phyloP scores from a whole-genome alignment of 2,329 filamentous ascomycete species.

The Sarocladiaceae sp. region DNA sequence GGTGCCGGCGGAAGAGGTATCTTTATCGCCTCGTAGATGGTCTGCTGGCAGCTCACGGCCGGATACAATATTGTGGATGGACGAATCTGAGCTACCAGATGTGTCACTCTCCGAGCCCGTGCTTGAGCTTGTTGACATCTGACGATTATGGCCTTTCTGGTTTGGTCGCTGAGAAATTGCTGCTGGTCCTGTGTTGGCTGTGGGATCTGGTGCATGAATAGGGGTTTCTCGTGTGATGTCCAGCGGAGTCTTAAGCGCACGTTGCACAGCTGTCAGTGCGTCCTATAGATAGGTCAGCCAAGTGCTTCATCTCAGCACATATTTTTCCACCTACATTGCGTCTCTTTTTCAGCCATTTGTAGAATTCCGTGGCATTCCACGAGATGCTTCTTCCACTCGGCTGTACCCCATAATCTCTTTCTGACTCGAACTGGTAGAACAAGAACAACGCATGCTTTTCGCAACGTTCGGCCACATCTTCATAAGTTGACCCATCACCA shows the following conservation, averaged over 20 bases:
- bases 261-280: not conserved
- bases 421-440: conserved; percentile 45
- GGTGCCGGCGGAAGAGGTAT: too few species aligned
- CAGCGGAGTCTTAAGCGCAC: not conserved
- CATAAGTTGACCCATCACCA: conserved; percentile 48
- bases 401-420: conserved; percentile 21
- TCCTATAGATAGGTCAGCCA: not conserved
- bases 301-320: not conserved
- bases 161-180: too few species aligned
- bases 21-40: too few species aligned
- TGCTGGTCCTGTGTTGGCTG: not conserved
- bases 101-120: not conserved
- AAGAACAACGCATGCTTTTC: conserved; percentile 47
- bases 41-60: too few species aligned
- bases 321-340: conserved; percentile 34
- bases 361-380: conserved; percentile 44
- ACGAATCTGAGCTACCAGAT: conserved; percentile 12
- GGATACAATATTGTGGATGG: conserved; percentile 9
- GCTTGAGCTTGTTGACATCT: not conserved
- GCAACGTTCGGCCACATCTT: conserved; percentile 44
- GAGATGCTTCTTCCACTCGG: not conserved
- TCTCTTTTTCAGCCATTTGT: conserved; percentile 40
- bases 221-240: not conserved
- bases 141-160: not conserved
- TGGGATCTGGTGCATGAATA: not conserved